A percentile compares a stretch with the other conserved stretches of the same genome.
phyloP scores from a whole-genome alignment of 352 stramenopile species.

The Globisporangium canariense region DNA sequence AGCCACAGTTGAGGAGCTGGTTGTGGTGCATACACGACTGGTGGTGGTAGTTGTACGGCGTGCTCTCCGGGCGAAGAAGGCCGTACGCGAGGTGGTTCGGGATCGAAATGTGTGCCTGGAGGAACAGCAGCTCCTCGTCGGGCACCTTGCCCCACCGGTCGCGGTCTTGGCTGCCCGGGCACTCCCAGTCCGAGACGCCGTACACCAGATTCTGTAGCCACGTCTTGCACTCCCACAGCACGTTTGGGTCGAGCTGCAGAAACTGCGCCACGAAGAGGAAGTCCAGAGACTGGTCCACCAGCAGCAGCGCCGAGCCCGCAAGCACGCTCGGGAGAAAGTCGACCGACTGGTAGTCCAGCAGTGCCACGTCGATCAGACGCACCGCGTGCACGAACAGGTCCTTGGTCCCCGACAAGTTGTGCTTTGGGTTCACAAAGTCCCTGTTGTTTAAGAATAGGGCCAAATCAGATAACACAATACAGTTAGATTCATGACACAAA shows the following conservation, averaged over 20 bases:
- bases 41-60: slow-evolving; percentile 43
- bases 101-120: slow-evolving; percentile 62
- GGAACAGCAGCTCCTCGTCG: slow-evolving; percentile 63
- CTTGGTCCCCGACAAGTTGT: slow-evolving; percentile 62
- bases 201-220: slow-evolving; percentile 67
- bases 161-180: slow-evolving; percentile 39
- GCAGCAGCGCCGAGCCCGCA: slow-evolving; percentile 63
- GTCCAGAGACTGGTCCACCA: slow-evolving; percentile 65
- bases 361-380: slow-evolving; percentile 65
- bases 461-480: not conserved
- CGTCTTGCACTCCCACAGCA: slow-evolving; percentile 81
- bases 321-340: slow-evolving; percentile 76
- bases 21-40: slow-evolving; percentile 22
- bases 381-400: slow-evolving; percentile 71
- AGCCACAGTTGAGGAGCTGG: slow-evolving; percentile 19
- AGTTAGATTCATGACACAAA: slow-evolving; percentile 6
- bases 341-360: slow-evolving; percentile 74
- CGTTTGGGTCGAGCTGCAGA: slow-evolving; percentile 66
- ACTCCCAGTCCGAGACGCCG: slow-evolving; percentile 47
- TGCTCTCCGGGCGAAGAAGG: slow-evolving; percentile 44
- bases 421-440: slow-evolving; percentile 63
- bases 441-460: slow-evolving; percentile 14
- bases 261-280: slow-evolving; percentile 82
- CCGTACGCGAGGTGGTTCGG: slow-evolving; percentile 60
- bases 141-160: slow-evolving; percentile 73